These are phyloP conservation scores for Alopecurus myosuroides DNA, from an alignment of 176 grass and related monocot species.

Conservation along the genomic window DNA sequence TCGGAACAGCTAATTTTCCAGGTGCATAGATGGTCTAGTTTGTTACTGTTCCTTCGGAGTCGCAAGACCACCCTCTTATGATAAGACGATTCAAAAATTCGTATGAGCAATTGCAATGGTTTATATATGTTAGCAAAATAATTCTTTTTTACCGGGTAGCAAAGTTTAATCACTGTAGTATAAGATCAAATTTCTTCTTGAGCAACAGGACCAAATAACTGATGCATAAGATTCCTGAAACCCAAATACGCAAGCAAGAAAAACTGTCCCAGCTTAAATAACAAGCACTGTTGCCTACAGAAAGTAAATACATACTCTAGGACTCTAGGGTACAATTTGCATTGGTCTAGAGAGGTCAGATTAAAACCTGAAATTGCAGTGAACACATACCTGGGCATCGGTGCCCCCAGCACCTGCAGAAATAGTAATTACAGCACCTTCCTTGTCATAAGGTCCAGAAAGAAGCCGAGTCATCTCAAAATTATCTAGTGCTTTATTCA, in stretches of 20 bases:
- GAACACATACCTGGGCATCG: slow-evolving; percentile 74
- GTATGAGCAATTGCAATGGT: not conserved
- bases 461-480: slow-evolving; percentile 94
- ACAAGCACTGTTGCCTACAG: not conserved
- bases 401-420: slow-evolving; percentile 94
- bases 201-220: not conserved
- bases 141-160: not conserved
- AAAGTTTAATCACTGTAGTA: not conserved
- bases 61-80: not conserved
- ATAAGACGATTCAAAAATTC: not conserved
- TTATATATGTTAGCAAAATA: not conserved
- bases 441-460: slow-evolving; percentile 97
- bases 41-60: not conserved
- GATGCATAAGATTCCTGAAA: not conserved
- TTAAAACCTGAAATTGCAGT: not conserved
- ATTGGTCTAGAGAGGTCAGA: not conserved
- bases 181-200: not conserved
- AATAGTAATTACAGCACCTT: slow-evolving; percentile 90
- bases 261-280: not conserved
- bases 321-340: too few relatives aligned
- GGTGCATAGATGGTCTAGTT: not conserved
- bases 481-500: slow-evolving; percentile 75
- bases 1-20: not conserved
- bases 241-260: not conserved
- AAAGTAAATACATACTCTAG: not conserved